Evolutionary conservation across 2,329 filamentous ascomycete species (phyloP), one percentile per base, ranked within the genome.

Genomic region (Anisogramma anomala): DNA sequence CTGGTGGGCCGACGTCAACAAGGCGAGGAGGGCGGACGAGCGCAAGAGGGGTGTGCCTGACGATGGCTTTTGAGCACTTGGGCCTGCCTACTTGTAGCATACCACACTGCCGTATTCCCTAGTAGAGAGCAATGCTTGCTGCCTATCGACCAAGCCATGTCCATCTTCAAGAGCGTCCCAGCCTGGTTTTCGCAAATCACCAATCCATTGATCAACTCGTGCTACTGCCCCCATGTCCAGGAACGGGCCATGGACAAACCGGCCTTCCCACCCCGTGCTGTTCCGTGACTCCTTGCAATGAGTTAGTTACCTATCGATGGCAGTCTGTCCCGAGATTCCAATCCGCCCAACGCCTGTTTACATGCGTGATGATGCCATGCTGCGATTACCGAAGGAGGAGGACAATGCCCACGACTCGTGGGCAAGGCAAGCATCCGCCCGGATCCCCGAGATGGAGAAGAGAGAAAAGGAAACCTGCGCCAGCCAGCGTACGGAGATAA

Each of bases 1-100:
- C 36, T 79, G 74, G 74, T 79, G 74, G 74, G 59, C 65, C 13
- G 64, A 67, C 18, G 55, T 58, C 2, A 71, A 77, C 50, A 52
- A 56, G 18, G 60, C 67, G 48, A 63, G 72, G 52, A 60, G 59
- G 48, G 48, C 39, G 3, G 52, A 48, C 4, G 71, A 74, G 54
- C 63, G 50, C 43, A 52, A 52, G 10, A 55, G 42, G 23, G 65
- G 65, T 8, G 56, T 72, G 33, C 47, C 53, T 27, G 54, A 52
- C 19, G 62, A 61, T 39, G 54, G 53, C 17, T 59, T 55, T 38
- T 60, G 22, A 46, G n/a, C 26, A 25, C 9, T 8, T 9, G 10
- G 6, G 13, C 3, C 8, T 15, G 9, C 7, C 15, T 8, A 18
- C 30, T 14, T 28, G 6, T 23, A 6, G 22, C 22, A 23, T 23